These are phyloP conservation scores for Trichoderma breve DNA, from an alignment of 2,329 filamentous ascomycete species.

Conservation along the genomic window DNA sequence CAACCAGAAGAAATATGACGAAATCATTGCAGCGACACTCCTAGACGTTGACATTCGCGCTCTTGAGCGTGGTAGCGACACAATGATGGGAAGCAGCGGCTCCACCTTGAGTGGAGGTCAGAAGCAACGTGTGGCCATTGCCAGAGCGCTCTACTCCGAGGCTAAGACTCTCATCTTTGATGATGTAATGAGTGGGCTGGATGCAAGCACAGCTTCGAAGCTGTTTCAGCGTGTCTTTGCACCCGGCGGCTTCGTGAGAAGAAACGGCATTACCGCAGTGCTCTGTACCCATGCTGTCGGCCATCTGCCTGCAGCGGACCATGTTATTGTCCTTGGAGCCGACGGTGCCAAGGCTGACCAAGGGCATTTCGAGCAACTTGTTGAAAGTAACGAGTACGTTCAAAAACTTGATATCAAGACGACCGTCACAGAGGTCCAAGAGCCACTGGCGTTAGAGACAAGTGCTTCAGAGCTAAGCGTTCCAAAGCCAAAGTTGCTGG, in stretches of 20 bases:
- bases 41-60: constrained; percentile 30
- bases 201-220: constrained; percentile 39
- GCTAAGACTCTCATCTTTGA: constrained; percentile 39
- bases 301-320: no score
- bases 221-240: constrained; percentile 43
- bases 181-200: constrained; percentile 42
- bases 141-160: constrained; percentile 42
- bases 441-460: background rate
- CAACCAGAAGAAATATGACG: background rate
- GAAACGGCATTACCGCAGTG: no score
- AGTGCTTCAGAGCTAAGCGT: background rate
- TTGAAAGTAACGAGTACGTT: no score
- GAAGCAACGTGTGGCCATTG: constrained; percentile 35
- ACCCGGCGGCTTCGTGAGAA: background rate
- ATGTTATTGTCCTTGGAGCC: no score
- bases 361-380: no score
- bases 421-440: no score
- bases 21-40: constrained; percentile 30
- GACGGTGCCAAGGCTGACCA: no score
- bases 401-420: no score
- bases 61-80: constrained; percentile 34
- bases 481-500: constrained; percentile 30
- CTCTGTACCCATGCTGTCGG: no score
- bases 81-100: constrained; percentile 36
- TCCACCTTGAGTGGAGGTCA: constrained; percentile 41